Percentiles rank a stretch among this genome's conserved stretches.
These are phyloP conservation scores for Ilyonectria sp. DNA, from an alignment of 2,329 filamentous ascomycete species.

Conservation along the genomic window DNA sequence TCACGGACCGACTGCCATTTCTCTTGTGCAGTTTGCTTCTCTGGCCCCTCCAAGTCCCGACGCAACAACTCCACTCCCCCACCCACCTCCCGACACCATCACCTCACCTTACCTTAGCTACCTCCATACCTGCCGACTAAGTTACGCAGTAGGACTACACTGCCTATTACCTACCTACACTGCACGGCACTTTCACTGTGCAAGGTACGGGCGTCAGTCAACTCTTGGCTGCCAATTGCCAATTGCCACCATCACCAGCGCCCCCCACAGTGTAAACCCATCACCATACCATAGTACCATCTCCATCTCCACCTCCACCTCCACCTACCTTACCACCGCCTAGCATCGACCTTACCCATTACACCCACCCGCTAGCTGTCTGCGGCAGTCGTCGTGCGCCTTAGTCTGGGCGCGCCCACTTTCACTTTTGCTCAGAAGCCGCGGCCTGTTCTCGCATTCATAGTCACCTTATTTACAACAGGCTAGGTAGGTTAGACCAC, in stretches of 20 bases:
- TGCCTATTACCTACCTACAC: neutral
- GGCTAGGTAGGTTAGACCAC: neutral
- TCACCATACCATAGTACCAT: constrained; percentile 2
- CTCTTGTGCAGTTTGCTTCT: constrained; percentile 4
- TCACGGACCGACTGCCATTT: neutral
- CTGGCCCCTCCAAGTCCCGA: constrained; percentile 7
- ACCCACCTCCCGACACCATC: constrained; percentile 21
- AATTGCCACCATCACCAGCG: constrained; percentile 19
- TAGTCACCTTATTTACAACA: constrained; percentile 7
- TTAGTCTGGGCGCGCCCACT: constrained; percentile 15
- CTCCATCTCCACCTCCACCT: constrained; percentile 14
- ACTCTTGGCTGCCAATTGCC: constrained; percentile 23
- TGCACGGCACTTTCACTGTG: constrained; percentile 1
- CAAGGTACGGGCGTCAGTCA: constrained; percentile 17
- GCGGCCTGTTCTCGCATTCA: neutral
- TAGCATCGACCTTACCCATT: constrained; percentile 25
- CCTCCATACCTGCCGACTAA: constrained; percentile 1
- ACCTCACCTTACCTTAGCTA: constrained; percentile 10
- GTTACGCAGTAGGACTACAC: neutral
- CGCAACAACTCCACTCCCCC: constrained; percentile 22
- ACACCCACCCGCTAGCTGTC: constrained; percentile 17
- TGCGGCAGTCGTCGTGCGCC: constrained; percentile 19
- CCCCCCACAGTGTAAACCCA: constrained; percentile 26
- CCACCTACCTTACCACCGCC: constrained; percentile 7
- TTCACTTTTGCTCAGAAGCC: constrained; percentile 4